phyloP scores from a whole-genome alignment of 2,329 filamentous ascomycete species.

The Pseudogymnoascus sp. region DNA sequence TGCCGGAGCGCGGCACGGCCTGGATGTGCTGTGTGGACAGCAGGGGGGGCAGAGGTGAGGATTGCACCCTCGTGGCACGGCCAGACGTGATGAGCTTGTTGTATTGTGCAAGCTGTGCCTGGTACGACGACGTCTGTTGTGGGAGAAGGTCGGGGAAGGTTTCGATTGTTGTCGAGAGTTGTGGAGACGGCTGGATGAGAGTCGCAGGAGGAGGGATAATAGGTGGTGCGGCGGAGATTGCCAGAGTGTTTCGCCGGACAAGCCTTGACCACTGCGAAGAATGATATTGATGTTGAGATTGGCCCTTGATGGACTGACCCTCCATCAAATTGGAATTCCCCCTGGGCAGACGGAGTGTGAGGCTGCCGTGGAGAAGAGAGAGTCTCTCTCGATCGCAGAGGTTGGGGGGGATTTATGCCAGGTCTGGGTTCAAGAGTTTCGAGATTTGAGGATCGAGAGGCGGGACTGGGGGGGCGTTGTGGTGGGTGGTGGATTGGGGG shows the following conservation, averaged over 20 bases:
- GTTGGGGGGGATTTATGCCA: background rate
- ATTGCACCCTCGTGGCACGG: conserved; percentile 42
- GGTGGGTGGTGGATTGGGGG: background rate
- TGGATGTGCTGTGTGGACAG: conserved; percentile 49
- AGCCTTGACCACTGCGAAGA: conserved; percentile 29
- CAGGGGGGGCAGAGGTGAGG: conserved; percentile 46
- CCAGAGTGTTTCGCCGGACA: conserved; percentile 28
- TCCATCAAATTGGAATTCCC: conserved; percentile 25
- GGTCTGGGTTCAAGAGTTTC: background rate
- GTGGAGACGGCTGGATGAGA: conserved; percentile 21
- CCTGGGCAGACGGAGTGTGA: background rate
- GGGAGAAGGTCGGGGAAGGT: conserved; percentile 49
- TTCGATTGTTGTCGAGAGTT: conserved; percentile 39
- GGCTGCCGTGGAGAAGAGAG: background rate
- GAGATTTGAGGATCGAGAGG: background rate
- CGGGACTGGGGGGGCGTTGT: background rate
- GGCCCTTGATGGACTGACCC: conserved; percentile 24
- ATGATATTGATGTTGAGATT: conserved; percentile 31
- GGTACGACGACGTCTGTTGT: conserved; percentile 50
- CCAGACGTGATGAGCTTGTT: conserved; percentile 54
- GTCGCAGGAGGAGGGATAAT: conserved; percentile 20
- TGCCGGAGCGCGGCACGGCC: conserved; percentile 48
- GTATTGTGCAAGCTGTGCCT: conserved; percentile 56
- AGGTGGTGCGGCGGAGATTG: conserved; percentile 16
- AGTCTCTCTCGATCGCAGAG: background rate